phyloP scores from a whole-genome alignment of 1,284 basidiomycete genomes.

The Xanthoconium separans region DNA sequence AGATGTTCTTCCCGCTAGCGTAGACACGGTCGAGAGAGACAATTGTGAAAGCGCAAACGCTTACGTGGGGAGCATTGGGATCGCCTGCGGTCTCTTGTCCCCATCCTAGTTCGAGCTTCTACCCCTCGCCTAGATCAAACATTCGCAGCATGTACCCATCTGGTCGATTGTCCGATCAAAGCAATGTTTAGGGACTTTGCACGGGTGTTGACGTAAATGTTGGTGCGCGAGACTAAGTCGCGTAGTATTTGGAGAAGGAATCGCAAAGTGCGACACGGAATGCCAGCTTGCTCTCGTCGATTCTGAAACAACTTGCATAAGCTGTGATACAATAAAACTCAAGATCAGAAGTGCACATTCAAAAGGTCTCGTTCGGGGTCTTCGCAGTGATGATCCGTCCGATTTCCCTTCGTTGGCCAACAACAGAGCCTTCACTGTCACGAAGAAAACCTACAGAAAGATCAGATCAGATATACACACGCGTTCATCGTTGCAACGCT shows the following conservation, averaged over 20 bases:
- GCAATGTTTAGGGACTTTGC: conserved; percentile 65
- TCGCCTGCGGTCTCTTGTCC: conserved; percentile 52
- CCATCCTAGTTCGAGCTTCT: conserved; percentile 67
- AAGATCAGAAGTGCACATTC: conserved; percentile 47
- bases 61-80: conserved; percentile 50
- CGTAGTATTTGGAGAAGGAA: conserved; percentile 80
- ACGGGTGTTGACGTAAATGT: conserved; percentile 80
- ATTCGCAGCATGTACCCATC: conserved; percentile 94
- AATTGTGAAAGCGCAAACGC: conserved; percentile 34
- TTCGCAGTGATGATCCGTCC: conserved; percentile 64
- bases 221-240: conserved; percentile 85
- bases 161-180: conserved; percentile 72
- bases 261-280: conserved; percentile 95
- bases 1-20: conserved; percentile 78
- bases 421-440: conserved; percentile 80
- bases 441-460: conserved; percentile 87
- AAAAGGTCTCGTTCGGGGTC: conserved; percentile 66
- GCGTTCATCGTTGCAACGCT: conserved; percentile 22
- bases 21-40: background rate
- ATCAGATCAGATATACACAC: conserved; percentile 11
- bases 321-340: conserved; percentile 12
- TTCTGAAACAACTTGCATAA: conserved; percentile 41
- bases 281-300: conserved; percentile 72
- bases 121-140: conserved; percentile 92
- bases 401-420: conserved; percentile 46